Percentiles rank a stretch among this genome's conserved stretches.
Conservation (phyloP, 2,329 filamentous ascomycete genomes). For the Clarireedia hainanense region DNA sequence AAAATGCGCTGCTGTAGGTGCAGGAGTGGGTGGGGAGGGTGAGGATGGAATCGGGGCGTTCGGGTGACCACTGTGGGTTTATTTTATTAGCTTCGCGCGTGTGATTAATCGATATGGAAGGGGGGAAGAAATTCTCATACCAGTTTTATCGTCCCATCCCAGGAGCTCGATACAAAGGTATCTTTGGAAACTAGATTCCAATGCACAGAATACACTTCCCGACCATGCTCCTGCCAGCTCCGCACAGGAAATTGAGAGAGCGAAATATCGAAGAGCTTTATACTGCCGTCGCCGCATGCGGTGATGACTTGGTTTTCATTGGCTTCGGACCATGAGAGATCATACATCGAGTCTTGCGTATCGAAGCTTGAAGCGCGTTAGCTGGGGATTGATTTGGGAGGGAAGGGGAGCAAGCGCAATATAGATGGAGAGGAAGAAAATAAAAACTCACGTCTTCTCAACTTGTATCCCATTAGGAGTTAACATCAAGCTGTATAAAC, state of each 20-base stretch:
- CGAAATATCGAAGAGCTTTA: slow-evolving; percentile 87
- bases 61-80: slow-evolving; percentile 68
- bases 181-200: slow-evolving; percentile 93
- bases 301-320: slow-evolving; percentile 91
- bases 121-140: slow-evolving; percentile 33
- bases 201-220: slow-evolving; percentile 85
- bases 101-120: not conserved
- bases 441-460: slow-evolving; percentile 61
- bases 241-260: slow-evolving; percentile 78
- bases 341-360: slow-evolving; percentile 94
- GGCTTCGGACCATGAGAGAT: slow-evolving; percentile 89
- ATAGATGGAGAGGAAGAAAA: not conserved
- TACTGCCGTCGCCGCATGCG: slow-evolving; percentile 84
- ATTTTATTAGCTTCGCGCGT: slow-evolving; percentile 4
- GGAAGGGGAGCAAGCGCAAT: not conserved
- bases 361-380: slow-evolving; percentile 59
- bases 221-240: slow-evolving; percentile 87
- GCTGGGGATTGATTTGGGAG: not conserved
- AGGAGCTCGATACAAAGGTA: slow-evolving; percentile 82
- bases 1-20: slow-evolving; percentile 89
- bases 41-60: slow-evolving; percentile 62
- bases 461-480: slow-evolving; percentile 77
- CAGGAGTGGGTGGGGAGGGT: slow-evolving; percentile 89
- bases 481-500: slow-evolving; percentile 75
- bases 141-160: slow-evolving; percentile 94